These are phyloP conservation scores for Asclepias syriaca DNA, from an alignment of 257 asterid species.

Conservation along the genomic window DNA sequence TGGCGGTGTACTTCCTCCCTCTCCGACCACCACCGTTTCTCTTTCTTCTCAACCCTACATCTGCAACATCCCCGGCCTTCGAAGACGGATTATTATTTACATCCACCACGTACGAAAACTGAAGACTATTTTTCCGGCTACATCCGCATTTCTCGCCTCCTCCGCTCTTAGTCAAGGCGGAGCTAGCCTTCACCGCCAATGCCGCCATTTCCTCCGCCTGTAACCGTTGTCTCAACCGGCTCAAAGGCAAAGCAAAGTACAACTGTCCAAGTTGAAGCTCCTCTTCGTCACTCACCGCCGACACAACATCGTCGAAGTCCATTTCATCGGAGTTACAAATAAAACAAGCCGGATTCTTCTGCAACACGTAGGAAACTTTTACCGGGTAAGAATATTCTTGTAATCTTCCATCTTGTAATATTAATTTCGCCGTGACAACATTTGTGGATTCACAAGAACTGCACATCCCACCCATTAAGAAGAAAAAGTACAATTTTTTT, in stretches of 20 bases:
- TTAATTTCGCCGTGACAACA: slow-evolving; percentile 70
- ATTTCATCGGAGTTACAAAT: slow-evolving; percentile 89
- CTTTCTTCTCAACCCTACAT: slow-evolving; percentile 21
- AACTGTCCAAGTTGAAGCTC: slow-evolving; percentile 78
- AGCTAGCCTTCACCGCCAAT: slow-evolving; percentile 92
- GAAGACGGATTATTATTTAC: slow-evolving; percentile 22
- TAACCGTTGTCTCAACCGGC: slow-evolving; percentile 47
- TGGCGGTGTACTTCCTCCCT: slow-evolving; percentile 41
- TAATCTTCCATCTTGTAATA: slow-evolving; percentile 65
- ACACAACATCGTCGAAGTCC: slow-evolving; percentile 73
- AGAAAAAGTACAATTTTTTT: background rate
- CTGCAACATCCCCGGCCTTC: slow-evolving; percentile 24
- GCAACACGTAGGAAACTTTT: slow-evolving; percentile 62
- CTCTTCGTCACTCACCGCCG: slow-evolving; percentile 71
- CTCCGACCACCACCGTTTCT: slow-evolving; percentile 27
- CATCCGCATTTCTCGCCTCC: slow-evolving; percentile 57
- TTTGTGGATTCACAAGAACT: slow-evolving; percentile 71
- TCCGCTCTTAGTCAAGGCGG: slow-evolving; percentile 58
- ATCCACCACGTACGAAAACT: slow-evolving; percentile 27
- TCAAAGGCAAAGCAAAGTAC: slow-evolving; percentile 77
- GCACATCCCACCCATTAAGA: slow-evolving; percentile 62
- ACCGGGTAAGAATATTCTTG: slow-evolving; percentile 79
- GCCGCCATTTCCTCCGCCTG: slow-evolving; percentile 95
- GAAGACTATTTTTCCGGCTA: slow-evolving; percentile 31
- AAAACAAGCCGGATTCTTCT: slow-evolving; percentile 58